Conservation (phyloP, 768 basidiomycete genomes). For the Phlebiopsis flavidoalba region DNA sequence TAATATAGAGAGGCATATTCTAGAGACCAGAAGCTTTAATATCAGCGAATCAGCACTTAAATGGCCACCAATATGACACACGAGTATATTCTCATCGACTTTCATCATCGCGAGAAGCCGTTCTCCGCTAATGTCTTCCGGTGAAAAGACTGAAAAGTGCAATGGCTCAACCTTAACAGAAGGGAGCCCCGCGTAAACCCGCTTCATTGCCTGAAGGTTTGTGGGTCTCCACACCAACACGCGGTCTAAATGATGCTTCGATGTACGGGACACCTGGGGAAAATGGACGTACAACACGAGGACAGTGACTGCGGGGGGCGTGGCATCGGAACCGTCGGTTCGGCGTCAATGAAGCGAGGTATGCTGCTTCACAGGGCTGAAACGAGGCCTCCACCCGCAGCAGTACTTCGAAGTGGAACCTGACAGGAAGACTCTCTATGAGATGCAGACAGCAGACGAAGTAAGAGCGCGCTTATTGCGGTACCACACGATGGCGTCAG, state of each 20-base stretch:
- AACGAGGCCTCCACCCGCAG: conserved; percentile 15
- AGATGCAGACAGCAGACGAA: neutral
- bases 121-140: conserved; percentile 55
- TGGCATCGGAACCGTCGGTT: conserved; percentile 22
- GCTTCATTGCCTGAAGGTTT: conserved; percentile 52
- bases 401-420: conserved; percentile 18
- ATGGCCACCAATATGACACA: conserved; percentile 30
- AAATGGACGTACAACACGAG: conserved; percentile 20
- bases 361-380: conserved; percentile 51
- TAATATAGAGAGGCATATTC: conserved; percentile 47
- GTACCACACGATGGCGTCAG: conserved; percentile 52
- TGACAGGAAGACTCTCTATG: neutral
- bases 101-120: conserved; percentile 70
- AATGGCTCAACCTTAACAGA: conserved; percentile 48
- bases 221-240: conserved; percentile 19
- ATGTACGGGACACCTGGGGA: too few species aligned
- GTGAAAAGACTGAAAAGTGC: conserved; percentile 43
- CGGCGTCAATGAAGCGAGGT: conserved; percentile 38
- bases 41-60: too few species aligned
- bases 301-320: conserved; percentile 46
- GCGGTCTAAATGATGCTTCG: neutral
- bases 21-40: neutral
- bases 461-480: neutral
- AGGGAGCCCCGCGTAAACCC: conserved; percentile 43
- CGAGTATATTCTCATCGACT: conserved; percentile 33